Evolutionary conservation across 2,329 filamentous ascomycete genomes (phyloP).

Genomic region (Aspergillus brasiliensis): DNA sequence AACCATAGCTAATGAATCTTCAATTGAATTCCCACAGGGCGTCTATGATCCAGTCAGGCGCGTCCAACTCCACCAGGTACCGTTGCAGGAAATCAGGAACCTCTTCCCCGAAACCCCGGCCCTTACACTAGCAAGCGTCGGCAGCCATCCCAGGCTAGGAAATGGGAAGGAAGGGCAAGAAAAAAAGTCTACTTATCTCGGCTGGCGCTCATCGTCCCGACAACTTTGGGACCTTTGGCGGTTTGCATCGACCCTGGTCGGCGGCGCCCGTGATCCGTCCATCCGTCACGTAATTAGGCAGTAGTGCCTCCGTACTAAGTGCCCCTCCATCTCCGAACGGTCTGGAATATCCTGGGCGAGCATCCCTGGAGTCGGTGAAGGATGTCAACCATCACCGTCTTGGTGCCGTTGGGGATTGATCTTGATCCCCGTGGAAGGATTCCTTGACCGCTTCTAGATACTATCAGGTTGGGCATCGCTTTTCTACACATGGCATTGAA

Average conservation of each 20-base stretch:
- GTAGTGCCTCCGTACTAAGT: background rate
- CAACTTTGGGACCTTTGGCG: conserved; percentile 5
- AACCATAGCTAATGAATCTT: background rate
- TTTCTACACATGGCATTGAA: conserved; percentile 14
- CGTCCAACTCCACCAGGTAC: conserved; percentile 18
- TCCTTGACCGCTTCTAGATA: conserved; percentile 15
- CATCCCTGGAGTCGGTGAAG: background rate
- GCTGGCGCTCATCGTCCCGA: conserved; percentile 14
- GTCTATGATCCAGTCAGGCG: background rate
- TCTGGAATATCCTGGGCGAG: background rate
- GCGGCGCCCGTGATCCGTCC: background rate
- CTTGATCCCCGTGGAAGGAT: background rate
- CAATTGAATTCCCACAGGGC: background rate
- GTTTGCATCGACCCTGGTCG: background rate
- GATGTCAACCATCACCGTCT: background rate
- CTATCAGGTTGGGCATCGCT: background rate
- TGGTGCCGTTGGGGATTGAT: background rate
- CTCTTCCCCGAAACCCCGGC: conserved; percentile 33
- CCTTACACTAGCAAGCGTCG: conserved; percentile 32
- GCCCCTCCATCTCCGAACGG: conserved; percentile 3
- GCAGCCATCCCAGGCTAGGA: conserved; percentile 18
- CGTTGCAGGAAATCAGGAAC: conserved; percentile 36
- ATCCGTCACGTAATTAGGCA: conserved; percentile 1
- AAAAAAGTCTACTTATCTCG: conserved; percentile 16
- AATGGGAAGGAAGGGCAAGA: too few species aligned